Evolutionary conservation across 164 flowering plant species (phyloP).

Genomic region (Dillenia turbinata): DNA sequence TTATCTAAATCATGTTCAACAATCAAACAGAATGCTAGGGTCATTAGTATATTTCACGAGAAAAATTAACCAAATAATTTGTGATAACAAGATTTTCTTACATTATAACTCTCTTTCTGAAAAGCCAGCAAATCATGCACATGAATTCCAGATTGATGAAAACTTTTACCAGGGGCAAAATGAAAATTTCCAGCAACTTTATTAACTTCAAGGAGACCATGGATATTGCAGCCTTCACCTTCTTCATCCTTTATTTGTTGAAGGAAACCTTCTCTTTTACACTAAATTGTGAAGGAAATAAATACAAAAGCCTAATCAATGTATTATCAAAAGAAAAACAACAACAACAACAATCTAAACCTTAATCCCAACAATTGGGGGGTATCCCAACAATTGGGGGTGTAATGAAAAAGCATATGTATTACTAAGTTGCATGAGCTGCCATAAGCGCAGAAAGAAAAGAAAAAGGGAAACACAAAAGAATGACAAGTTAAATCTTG

Average conservation of each 20-base stretch:
- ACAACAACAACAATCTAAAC: no score
- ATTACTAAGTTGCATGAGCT: no score
- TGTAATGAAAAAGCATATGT: no score
- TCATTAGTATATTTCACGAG: background rate
- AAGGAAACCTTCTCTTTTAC: conserved; percentile 70
- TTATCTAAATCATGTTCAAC: conserved; percentile 37
- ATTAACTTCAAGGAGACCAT: conserved; percentile 67
- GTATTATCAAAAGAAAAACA: no score
- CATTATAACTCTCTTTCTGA: conserved; percentile 44
- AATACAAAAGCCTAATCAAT: no score
- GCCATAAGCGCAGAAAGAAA: no score
- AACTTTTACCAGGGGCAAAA: conserved; percentile 69
- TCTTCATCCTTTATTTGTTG: conserved; percentile 65
- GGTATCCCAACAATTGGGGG: no score
- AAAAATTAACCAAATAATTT: background rate
- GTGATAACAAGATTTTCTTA: conserved; percentile 18
- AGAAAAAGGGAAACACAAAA: no score
- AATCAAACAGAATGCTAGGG: background rate
- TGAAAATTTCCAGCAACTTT: conserved; percentile 81
- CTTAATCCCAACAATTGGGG: no score
- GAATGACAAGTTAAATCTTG: no score
- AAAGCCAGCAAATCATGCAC: conserved; percentile 46
- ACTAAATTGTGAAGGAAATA: conserved; percentile 28
- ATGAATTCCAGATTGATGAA: conserved; percentile 46
- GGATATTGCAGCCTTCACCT: conserved; percentile 80